These are phyloP conservation scores for Brettanomyces nanus DNA, from an alignment of 805 yeast genomes.

Conservation along the genomic window DNA sequence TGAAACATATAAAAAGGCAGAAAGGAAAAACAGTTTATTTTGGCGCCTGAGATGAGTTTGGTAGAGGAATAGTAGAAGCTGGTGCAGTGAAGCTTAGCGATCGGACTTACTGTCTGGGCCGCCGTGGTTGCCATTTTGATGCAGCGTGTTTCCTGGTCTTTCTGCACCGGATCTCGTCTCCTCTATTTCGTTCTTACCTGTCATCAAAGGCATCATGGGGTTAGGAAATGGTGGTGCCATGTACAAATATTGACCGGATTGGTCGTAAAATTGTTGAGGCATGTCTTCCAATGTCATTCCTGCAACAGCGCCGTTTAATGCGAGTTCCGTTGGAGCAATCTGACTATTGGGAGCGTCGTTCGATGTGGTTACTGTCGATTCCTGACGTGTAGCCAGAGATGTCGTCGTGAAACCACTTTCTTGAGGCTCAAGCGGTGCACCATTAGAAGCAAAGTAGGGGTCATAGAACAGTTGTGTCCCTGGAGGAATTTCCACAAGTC, in stretches of 20 bases:
- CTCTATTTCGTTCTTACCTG: too few relatives aligned
- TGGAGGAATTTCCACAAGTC: constrained; percentile 17
- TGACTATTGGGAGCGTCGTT: background rate
- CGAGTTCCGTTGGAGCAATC: background rate
- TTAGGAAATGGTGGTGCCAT: constrained; percentile 15
- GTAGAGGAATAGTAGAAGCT: too few relatives aligned
- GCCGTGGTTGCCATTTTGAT: too few relatives aligned
- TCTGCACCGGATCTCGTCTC: too few relatives aligned
- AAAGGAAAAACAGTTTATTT: constrained; percentile 1
- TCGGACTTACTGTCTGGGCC: too few relatives aligned
- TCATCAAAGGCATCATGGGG: constrained; percentile 13
- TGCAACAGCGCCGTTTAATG: background rate
- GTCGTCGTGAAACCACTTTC: background rate
- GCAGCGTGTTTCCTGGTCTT: too few relatives aligned
- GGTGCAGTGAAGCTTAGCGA: too few relatives aligned
- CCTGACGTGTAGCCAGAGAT: background rate
- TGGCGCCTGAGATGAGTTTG: too few relatives aligned
- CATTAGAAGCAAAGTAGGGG: constrained; percentile 20
- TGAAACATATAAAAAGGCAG: constrained; percentile 2
- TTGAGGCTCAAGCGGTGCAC: background rate
- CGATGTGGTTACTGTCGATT: background rate
- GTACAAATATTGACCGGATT: constrained; percentile 23
- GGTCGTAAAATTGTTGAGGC: constrained; percentile 18
- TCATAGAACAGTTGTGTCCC: constrained; percentile 26
- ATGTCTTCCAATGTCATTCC: background rate